A percentile compares a stretch with the other conserved stretches of the same genome.
phyloP scores from a whole-genome alignment of 257 asterid genomes.

The Capsicum rhomboideum region DNA sequence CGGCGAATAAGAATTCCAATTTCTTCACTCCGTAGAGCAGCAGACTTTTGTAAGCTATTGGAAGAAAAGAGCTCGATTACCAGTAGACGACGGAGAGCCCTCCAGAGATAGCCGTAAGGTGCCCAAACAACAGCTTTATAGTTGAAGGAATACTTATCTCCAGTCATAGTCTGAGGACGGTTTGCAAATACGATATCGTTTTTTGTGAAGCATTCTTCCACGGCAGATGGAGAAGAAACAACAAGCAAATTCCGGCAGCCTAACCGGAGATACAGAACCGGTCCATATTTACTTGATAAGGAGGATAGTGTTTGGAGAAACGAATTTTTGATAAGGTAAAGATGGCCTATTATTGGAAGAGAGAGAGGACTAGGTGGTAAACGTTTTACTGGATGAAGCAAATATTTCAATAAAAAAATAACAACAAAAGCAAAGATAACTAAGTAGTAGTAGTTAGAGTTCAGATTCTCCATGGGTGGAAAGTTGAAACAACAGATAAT shows the following conservation, averaged over 20 bases:
- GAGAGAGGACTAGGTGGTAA: constrained; percentile 40
- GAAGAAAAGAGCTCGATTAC: constrained; percentile 33
- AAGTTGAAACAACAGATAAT: neutral
- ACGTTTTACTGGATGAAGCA: neutral
- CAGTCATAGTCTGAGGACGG: constrained; percentile 32
- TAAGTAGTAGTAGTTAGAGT: neutral
- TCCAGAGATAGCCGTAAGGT: constrained; percentile 41
- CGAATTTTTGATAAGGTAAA: constrained; percentile 35
- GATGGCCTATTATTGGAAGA: constrained; percentile 53
- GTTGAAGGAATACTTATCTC: constrained; percentile 29
- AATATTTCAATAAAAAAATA: neutral
- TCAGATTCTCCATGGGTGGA: neutral
- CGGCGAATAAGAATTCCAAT: constrained; percentile 8
- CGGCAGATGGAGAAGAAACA: constrained; percentile 41
- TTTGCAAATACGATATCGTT: constrained; percentile 43
- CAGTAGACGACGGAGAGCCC: constrained; percentile 28
- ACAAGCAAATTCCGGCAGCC: constrained; percentile 31
- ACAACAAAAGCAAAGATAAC: neutral
- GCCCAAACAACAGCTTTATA: constrained; percentile 12
- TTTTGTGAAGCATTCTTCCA: constrained; percentile 50
- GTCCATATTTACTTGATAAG: constrained; percentile 33
- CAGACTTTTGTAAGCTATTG: constrained; percentile 28
- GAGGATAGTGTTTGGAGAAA: constrained; percentile 23
- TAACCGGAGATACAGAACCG: constrained; percentile 28
- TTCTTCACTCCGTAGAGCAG: constrained; percentile 26